Base-by-base conservation (phyloP, 2,329 filamentous ascomycete species). In the Huntiella decipiens region DNA sequence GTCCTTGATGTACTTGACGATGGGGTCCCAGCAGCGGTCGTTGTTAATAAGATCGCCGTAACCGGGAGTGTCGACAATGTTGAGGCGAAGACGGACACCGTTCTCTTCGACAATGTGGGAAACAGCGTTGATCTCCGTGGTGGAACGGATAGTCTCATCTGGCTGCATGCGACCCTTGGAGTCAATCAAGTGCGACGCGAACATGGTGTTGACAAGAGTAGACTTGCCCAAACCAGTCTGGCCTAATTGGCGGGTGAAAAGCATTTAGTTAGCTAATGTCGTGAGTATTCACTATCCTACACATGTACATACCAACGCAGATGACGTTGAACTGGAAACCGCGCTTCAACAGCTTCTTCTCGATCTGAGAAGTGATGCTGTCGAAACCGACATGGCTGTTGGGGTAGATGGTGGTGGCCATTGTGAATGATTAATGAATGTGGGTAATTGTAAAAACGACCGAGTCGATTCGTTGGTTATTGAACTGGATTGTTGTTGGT, bases 1-100 rank as follows among this genome's bases (percentile, higher is more conserved):
- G 67, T 98, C 91, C 75, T 98, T 98, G 75, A 98, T 98, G 69
- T 98, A 98, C 73, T 98, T 98, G 73, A 98, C 88, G 63, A 98
- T 98, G 53, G 91, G 91, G 62, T 98, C 91, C 91, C 91, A 98
- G 79, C 91, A 98, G 74, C 91, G 82, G 70, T 98, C 91, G 66
- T 98, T 98, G 77, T 98, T 98, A 66, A 98, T 91, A 61, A 95
- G 77, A 60, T 98, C 91, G 60, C 91, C 91, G 60, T 98, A 98
- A 53, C 91, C 91, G 53, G 91, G 91, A 53, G 91, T 98, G 63
- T 98, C 91, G 59, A 98, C 91, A 60, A 98, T 98, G 76, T 96
- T 98, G 60, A 98, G 73, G 58, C 91, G 77, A 59, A 98, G 79
- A 61, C 91, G 87, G 56, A 98, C 91, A 56, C 91, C 91, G 63